Conservation (phyloP, 352 stramenopile species). For the Globisporangium rhizosaccharum region DNA sequence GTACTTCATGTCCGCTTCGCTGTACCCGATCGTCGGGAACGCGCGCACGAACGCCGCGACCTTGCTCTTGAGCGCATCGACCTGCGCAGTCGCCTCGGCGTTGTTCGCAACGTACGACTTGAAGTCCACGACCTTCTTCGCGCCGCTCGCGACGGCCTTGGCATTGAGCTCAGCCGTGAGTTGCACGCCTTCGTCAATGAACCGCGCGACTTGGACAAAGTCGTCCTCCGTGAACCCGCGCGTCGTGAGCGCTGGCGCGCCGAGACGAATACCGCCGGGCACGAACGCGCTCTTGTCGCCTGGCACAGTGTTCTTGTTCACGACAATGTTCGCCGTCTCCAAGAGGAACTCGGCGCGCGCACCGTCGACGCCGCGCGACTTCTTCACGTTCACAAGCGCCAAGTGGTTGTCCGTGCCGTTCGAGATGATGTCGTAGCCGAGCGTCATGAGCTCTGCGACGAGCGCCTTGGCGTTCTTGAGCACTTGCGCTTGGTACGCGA, state of each 20-base stretch:
- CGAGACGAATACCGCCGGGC: constrained; percentile 96
- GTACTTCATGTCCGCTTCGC: constrained; percentile 91
- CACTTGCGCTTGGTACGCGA: constrained; percentile 97
- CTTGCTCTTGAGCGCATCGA: constrained; percentile 79
- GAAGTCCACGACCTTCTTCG: constrained; percentile 93
- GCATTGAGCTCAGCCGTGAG: constrained; percentile 91
- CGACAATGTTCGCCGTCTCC: constrained; percentile 96
- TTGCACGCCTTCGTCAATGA: constrained; percentile 93
- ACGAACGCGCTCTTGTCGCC: constrained; percentile 96
- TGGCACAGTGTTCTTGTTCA: constrained; percentile 99
- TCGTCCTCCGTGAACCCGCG: constrained; percentile 94
- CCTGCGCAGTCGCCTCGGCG: constrained; percentile 41
- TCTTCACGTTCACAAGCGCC: constrained; percentile 96
- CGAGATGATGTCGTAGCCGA: constrained; percentile 95
- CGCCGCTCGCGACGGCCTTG: constrained; percentile 86
- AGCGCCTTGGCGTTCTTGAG: constrained; percentile 89
- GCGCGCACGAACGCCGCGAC: constrained; percentile 92
- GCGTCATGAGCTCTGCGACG: constrained; percentile 79
- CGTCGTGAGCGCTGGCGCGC: constrained; percentile 93
- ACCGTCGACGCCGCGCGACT: constrained; percentile 90
- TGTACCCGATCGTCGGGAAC: constrained; percentile 96
- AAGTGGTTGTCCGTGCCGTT: constrained; percentile 99
- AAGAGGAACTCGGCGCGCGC: constrained; percentile 95
- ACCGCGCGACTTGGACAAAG: constrained; percentile 93
- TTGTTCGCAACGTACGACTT: constrained; percentile 73